Conservation (phyloP, 768 basidiomycete species). For the Lentinula lateritia region DNA sequence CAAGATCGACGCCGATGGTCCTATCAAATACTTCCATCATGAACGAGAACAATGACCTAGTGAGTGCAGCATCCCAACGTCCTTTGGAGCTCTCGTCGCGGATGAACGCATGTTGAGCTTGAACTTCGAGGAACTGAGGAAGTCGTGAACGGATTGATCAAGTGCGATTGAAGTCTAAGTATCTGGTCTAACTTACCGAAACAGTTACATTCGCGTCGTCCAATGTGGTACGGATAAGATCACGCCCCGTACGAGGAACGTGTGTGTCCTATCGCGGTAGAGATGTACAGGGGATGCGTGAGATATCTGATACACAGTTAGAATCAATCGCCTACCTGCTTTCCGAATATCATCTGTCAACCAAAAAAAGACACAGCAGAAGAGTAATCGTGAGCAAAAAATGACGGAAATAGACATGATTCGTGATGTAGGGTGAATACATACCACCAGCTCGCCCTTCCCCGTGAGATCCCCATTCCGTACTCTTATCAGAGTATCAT, state of each 20-base stretch:
- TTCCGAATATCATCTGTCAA: slow-evolving; percentile 87
- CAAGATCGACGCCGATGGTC: slow-evolving; percentile 81
- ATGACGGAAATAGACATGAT: not conserved
- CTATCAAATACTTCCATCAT: slow-evolving; percentile 95
- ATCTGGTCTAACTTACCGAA: slow-evolving; percentile 39
- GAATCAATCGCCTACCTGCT: slow-evolving; percentile 51
- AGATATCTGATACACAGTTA: not conserved
- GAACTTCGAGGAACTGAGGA: slow-evolving; percentile 83
- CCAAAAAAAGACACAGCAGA: not conserved
- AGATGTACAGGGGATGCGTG: not conserved
- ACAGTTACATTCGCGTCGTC: slow-evolving; percentile 73
- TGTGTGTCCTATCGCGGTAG: slow-evolving; percentile 69
- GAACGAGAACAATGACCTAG: slow-evolving; percentile 69
- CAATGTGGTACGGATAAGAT: slow-evolving; percentile 75
- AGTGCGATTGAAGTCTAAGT: no score
- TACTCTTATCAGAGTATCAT: slow-evolving; percentile 75
- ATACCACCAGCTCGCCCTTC: slow-evolving; percentile 81
- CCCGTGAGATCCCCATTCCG: slow-evolving; percentile 67
- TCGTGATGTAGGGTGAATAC: slow-evolving; percentile 17
- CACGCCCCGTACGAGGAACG: slow-evolving; percentile 81
- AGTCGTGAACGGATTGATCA: slow-evolving; percentile 3
- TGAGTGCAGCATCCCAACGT: slow-evolving; percentile 93
- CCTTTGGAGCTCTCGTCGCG: slow-evolving; percentile 90
- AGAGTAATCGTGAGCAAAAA: not conserved
- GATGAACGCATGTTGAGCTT: slow-evolving; percentile 96